Evolutionary conservation across 768 basidiomycete species (phyloP).

Genomic region (Hericium rajendrae): DNA sequence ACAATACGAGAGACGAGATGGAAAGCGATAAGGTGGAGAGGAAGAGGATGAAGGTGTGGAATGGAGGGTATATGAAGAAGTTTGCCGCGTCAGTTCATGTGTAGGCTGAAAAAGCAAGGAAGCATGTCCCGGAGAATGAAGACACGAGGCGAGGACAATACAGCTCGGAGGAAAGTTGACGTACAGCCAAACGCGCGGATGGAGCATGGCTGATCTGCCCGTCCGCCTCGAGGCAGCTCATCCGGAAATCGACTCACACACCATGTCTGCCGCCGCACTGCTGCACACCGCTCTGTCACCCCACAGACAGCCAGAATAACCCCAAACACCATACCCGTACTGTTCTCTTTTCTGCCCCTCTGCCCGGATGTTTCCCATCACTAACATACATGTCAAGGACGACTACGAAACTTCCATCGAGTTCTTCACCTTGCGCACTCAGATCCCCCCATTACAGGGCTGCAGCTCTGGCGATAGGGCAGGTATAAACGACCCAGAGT

Average conservation of each 20-base stretch:
- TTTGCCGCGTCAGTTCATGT: neutral
- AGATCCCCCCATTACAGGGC: constrained; percentile 7
- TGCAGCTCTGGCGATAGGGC: constrained; percentile 6
- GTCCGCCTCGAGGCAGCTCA: neutral
- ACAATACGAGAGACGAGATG: neutral
- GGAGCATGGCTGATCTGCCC: neutral
- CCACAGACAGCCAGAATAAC: constrained; percentile 2
- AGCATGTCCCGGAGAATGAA: neutral
- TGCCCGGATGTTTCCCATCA: constrained; percentile 9
- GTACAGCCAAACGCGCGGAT: neutral
- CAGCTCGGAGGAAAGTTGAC: neutral
- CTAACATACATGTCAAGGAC: constrained; percentile 16
- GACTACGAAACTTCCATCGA: constrained; percentile 13
- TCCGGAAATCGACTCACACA: neutral
- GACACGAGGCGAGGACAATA: constrained; percentile 1
- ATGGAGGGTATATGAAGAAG: neutral
- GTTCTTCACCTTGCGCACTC: constrained; percentile 12
- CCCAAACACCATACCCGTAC: constrained; percentile 3
- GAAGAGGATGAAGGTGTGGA: neutral
- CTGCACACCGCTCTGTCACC: neutral
- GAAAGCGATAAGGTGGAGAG: neutral
- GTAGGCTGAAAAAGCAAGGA: neutral
- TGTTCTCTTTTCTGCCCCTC: neutral
- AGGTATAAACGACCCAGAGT: neutral
- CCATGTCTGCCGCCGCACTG: neutral